phyloP scores from a whole-genome alignment of 73 alveolate species.

The Paraurostyla sp. region DNA sequence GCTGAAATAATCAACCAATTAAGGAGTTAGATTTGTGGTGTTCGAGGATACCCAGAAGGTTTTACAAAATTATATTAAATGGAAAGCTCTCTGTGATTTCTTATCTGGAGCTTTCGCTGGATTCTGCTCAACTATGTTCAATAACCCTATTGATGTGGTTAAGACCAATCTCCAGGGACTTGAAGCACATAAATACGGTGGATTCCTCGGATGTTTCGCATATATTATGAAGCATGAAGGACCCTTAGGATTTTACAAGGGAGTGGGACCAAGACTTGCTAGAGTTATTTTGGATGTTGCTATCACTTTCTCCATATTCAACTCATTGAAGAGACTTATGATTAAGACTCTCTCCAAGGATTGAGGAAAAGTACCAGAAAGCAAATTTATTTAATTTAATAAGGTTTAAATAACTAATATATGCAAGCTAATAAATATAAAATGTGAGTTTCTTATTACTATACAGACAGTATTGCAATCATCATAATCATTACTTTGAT shows the following conservation, averaged over 20 bases:
- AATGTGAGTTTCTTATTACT: not conserved
- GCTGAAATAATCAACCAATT: conserved; percentile 88
- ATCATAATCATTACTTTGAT: not conserved
- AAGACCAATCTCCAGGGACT: conserved; percentile 92
- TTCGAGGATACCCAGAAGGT: conserved; percentile 83
- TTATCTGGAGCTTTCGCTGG: conserved; percentile 96
- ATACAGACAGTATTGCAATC: not conserved
- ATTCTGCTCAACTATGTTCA: conserved; percentile 83
- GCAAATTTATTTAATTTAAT: too few species aligned
- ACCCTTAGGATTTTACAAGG: conserved; percentile 89
- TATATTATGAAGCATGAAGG: conserved; percentile 83
- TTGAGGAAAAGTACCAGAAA: not conserved
- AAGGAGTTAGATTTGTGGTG: conserved; percentile 93
- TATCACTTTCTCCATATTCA: conserved; percentile 88
- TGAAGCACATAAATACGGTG: conserved; percentile 87
- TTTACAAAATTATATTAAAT: conserved; percentile 31
- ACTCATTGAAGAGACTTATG: conserved; percentile 75
- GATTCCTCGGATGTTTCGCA: conserved; percentile 79
- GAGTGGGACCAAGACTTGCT: conserved; percentile 92
- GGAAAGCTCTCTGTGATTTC: conserved; percentile 70
- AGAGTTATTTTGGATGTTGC: conserved; percentile 95
- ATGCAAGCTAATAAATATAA: too few species aligned
- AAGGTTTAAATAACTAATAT: too few species aligned
- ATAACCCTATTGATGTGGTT: conserved; percentile 93
- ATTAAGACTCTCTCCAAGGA: conserved; percentile 1